A percentile compares a stretch with the other conserved stretches of the same genome.
These are phyloP conservation scores for Russula sp. DNA, from an alignment of 768 basidiomycete species.

Conservation along the genomic window DNA sequence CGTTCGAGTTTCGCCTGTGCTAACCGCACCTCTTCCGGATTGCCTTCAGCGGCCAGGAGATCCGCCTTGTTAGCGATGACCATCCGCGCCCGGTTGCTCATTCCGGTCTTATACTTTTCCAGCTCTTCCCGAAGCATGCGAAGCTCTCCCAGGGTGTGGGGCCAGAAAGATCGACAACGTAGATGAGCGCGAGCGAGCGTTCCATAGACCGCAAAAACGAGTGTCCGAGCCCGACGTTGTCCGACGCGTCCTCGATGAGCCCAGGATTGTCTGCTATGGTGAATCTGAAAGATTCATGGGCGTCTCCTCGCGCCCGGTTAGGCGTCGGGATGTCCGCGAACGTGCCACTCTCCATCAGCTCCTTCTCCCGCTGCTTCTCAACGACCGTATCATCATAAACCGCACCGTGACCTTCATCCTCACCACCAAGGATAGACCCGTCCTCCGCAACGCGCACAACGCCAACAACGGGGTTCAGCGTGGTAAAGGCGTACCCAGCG, in stretches of 20 bases:
- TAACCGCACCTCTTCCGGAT: slow-evolving; percentile 44
- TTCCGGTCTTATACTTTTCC: slow-evolving; percentile 73
- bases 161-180: slow-evolving; percentile 84
- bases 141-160: slow-evolving; percentile 79
- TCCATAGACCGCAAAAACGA: slow-evolving; percentile 93
- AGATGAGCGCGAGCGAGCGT: slow-evolving; percentile 83
- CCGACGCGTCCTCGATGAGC: slow-evolving; percentile 76
- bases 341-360: slow-evolving; percentile 50
- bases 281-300: slow-evolving; percentile 69
- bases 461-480: slow-evolving; percentile 89
- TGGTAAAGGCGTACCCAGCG: slow-evolving; percentile 84
- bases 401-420: slow-evolving; percentile 43
- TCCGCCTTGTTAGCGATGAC: slow-evolving; percentile 97
- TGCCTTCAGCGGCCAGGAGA: slow-evolving; percentile 51
- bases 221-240: slow-evolving; percentile 91
- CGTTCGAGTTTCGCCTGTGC: slow-evolving; percentile 55
- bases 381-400: slow-evolving; percentile 66
- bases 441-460: slow-evolving; percentile 82
- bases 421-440: slow-evolving; percentile 68
- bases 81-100: slow-evolving; percentile 72
- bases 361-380: slow-evolving; percentile 49
- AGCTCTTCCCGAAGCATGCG: slow-evolving; percentile 73
- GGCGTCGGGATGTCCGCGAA: slow-evolving; percentile 50
- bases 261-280: slow-evolving; percentile 98
- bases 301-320: slow-evolving; percentile 40